Base-by-base conservation (phyloP, 148 eudicot genomes). In the Rhododendron ferrugineum region DNA sequence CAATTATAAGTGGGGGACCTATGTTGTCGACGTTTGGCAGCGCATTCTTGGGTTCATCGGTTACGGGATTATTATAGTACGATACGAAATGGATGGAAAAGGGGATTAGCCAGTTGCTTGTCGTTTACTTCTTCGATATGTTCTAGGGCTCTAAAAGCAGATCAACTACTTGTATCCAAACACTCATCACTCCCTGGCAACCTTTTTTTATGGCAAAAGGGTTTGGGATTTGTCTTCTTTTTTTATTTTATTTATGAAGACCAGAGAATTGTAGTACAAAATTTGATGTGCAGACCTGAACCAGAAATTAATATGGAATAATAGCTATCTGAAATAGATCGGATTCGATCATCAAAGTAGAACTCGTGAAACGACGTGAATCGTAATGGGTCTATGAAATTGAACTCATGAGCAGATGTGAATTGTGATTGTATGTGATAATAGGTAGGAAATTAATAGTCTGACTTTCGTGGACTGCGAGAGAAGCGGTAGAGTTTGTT, bases 91-190 rank as follows among this genome's bases (percentile, higher is more conserved):
- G 28, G 11, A 34, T 37, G 28, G 75, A 28, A 82, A 60, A 64
- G 62, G 32, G 68, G 68, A 20, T 16, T 26, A 73, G 64, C 68
- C 47, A 78, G 64, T 83, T 50, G 16, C 79, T 36, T 83, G 85
- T 73, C 18, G 23, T 68, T 83, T 16, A 50, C 79, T 30, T 23
- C 68, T 83, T 83, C 85, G 79, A 83, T 83, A 26, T 49, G 47
- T 73, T 73, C 80, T 46, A 49, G 66, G 79, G 80, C 73, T 66
- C 11, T 26, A 26, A 58, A 14, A 15, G 75, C 40, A 70, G 75
- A 70, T 32, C 75, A 70, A 70, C 75, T 10, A 64, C 72, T 64
- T 10, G 4, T 16, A 6, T 20, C 64, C 73, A 11, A 10, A 66
- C 73, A 11, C 34, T 66, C 73, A 26, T 66, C 73, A 26, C 72